phyloP scores from a whole-genome alignment of 2,329 filamentous ascomycete genomes.

The Xylariaceae sp. region DNA sequence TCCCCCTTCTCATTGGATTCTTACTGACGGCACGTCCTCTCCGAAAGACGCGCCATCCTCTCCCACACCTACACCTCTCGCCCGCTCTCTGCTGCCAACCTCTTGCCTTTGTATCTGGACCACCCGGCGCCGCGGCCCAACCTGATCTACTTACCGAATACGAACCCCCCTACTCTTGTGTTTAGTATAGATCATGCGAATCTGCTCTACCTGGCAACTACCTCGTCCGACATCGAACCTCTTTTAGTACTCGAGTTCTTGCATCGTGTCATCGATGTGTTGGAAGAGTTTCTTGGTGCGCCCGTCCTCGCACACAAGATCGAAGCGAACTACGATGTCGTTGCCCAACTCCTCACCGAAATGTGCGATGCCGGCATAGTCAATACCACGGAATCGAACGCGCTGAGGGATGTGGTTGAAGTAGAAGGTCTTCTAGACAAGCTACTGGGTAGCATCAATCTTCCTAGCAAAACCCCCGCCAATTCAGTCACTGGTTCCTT shows the following conservation, averaged over 20 bases:
- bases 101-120: conserved; percentile 82
- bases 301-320: conserved; percentile 82
- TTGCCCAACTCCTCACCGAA: conserved; percentile 86
- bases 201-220: conserved; percentile 77
- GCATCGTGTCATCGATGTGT: conserved; percentile 82
- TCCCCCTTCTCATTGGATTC: conserved; percentile 11
- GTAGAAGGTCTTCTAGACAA: conserved; percentile 88
- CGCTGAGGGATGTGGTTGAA: conserved; percentile 83
- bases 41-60: conserved; percentile 74
- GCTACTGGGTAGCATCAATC: conserved; percentile 76
- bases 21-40: conserved; percentile 15
- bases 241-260: conserved; percentile 90
- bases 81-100: conserved; percentile 67
- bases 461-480: conserved; percentile 55
- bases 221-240: conserved; percentile 82
- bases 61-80: conserved; percentile 83
- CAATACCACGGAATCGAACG: conserved; percentile 88
- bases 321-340: conserved; percentile 85
- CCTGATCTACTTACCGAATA: conserved; percentile 76
- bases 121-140: conserved; percentile 77
- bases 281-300: conserved; percentile 90
- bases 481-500: conserved; percentile 37
- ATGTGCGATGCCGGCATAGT: conserved; percentile 95
- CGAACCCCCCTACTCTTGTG: conserved; percentile 78
- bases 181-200: conserved; percentile 86